Base-by-base conservation (phyloP, 331 rosid species). In the Erythrophleum ivorense region DNA sequence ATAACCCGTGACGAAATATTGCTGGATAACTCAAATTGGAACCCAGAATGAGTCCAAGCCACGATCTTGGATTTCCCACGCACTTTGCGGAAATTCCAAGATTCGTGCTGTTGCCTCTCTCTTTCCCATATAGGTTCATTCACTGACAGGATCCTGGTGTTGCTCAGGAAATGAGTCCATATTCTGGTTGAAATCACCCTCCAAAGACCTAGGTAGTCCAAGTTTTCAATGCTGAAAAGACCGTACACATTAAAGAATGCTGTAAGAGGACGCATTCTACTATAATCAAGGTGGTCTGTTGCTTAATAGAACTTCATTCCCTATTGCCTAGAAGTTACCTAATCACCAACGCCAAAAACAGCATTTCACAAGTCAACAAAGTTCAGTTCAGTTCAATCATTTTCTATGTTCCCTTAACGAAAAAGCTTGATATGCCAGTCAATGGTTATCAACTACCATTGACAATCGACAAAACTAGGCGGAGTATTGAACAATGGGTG, bases 391-490 rank as follows among this genome's bases (percentile, higher is more conserved):
- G 73, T 88, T 85, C 87, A 81, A 80, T 87, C 81, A 86, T 79
- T 77, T 82, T 74, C 62, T 40, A 31, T 71, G 87, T 55, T 76
- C 60, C 86, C 79, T 81, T 78, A 77, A 58, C 12, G 36, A 76
- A 80, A 79, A 46, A 69, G 82, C 80, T 63, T 4, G 62, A 83
- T 72, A 80, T 75, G 65, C 19, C 78, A 48, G 80, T 84, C 89
- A 83, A 86, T 71, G 86, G 80, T 71, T 78, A 89, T 88, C 89
- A 63, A 82, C 88, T 52, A 74, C 88, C 88, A 80, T 86, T 81
- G 90, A 90, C 83, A 85, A 83, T 72, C 53, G 71, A 75, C 45
- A 36, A 66, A 78, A 72, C 82, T 78, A 71, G 52, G 86, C 66
- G 48, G 84, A 86, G 63, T 74, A 72, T 63, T 49, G 62, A 78